Base-by-base conservation (phyloP, 2,329 filamentous ascomycete species). In the Epichloe gansuensis region DNA sequence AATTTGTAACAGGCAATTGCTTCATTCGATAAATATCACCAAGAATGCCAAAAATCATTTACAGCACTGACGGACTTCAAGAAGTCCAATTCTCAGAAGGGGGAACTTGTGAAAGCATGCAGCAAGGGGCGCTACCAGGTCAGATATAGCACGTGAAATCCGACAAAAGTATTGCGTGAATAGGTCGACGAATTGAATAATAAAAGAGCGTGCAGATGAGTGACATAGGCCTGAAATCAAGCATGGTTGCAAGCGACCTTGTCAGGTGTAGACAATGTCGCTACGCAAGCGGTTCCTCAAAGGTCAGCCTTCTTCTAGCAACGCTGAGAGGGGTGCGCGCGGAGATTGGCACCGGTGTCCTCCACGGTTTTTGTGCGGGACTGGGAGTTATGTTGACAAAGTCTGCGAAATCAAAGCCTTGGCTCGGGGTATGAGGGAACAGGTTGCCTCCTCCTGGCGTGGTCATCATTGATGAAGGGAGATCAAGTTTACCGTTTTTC, bases 371-470 rank as follows among this genome's bases (percentile, higher is more conserved):
- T 71, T 96, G 93, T 28, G 89, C 93, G 21, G 93, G 93, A 63
- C 89, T 95, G 0, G 93, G 93, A 6, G 93, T 95, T 66, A 97
- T 91, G 70, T 97, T 96, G 65, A 97, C 85, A 69, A 95, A 98
- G 65, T 98, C 93, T 50, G 90, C 82, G 71, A 97, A 95, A 72
- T 97, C 94, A 69, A 97, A 94, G 47, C 69, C 72, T 63, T 91
- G 86, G 15, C 85, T 85, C 0, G 91, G 91, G 1, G 91, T 97
- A 57, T 81, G 83, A 50, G 86, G 81, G 62, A 83, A 81, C 46
- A 85, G 68, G 62, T 82, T 85, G 56, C 80, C 79, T 42, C 83
- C 85, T 51, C 83, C 82, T 2, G 88, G 88, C 11, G 88, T 93
- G n/a, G 81, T 85, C 87, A 93, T 91, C 80, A 91, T 89, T 28